Base-by-base conservation (phyloP, 78 protist species). In the Cavenderia fasciculata region DNA sequence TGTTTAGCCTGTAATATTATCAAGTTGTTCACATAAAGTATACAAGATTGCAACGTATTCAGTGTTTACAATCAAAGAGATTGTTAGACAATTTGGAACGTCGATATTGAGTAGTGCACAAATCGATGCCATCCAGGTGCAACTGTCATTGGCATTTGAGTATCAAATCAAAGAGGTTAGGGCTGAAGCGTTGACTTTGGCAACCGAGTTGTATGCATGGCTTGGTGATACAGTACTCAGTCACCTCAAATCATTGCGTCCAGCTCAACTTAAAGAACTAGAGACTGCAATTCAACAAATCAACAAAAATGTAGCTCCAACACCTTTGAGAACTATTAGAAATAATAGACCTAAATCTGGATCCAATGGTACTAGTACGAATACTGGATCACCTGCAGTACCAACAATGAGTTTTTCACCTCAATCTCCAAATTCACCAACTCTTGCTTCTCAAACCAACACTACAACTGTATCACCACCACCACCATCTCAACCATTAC, bases 161-260 rank as follows among this genome's bases (percentile, higher is more conserved):
- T 68, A 79, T 68, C 89, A 79, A 41, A 36, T 33, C 7, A 79
- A 79, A 34, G 89, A 79, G 54, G 89, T 79, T 6, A 51, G 89
- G 43, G 16, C 52, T 16, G 89, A 79, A 31, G 77, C 77, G 31
- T 38, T 79, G 23, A 51, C 46, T 38, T 29, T 79, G 21, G 54
- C 89, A 31, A 43, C 56, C 21, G 68, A 66, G 41, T 27, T 79
- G 2, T 79, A 79, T 68, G 16, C 25, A 12, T 79, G 89, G 89
- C 7, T 79, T 7, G 89, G 89, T 66, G 89, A 79, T 56, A 21
- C 61, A 27, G 44, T 44, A 25, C 40, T 14, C 21, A 18, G 12
- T 14, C 75, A 68, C 46, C 43, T 79, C 11, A 79, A 68, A 79
- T 25, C 70, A 56, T n/a, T 79, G 18, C n/a, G 89, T 41, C 89